Base-by-base conservation (phyloP, 2,329 filamentous ascomycete species). In the Talaromyces sp. region DNA sequence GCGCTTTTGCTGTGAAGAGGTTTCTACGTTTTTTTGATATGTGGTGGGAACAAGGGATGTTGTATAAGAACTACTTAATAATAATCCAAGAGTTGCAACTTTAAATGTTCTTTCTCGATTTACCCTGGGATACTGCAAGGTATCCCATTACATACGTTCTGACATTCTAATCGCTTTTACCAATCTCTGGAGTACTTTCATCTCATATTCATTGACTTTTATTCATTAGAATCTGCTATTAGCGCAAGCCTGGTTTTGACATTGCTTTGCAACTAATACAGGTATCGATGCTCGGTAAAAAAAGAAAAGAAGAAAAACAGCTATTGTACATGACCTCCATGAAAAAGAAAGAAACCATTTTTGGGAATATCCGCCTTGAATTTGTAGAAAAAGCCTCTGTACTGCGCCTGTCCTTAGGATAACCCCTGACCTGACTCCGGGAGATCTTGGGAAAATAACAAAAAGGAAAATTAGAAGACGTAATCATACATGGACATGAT, bases 271-370 rank as follows among this genome's bases (percentile, higher is more conserved):
- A n/a, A 48, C 45, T 48, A 28, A 48, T 48, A 48, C 45, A 48
- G 19, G 33, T 25, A 48, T 48, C 31, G 28, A 11, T 33, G 33
- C 25, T 28, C 25, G n/a, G 3, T 51, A 17, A 6, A 10, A 25
- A 35, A 51, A 46, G 37, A 40, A 19, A 46, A 58, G 13, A 10
- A 25, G 25, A 51, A 46, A 46, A 40, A 19, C 46, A 58, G 13
- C 31, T 59, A 56, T 52, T 59, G 57, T 59, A 59, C 57, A 59
- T 36, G 22, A 22, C 25, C 28, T 37, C 21, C 39, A 28, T 37
- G 28, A 37, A 21, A n/a, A 50, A n/a, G n/a, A 22, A 33, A 39
- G 21, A 55, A 39, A 36, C 35, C 28, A 22, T 54, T 40, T 35
- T 21, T 31, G 35, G 39, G 35, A 56, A 48, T 48, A 55, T 56